These are phyloP conservation scores for Rubia balearica DNA, from an alignment of 305 asterid species.

Conservation along the genomic window DNA sequence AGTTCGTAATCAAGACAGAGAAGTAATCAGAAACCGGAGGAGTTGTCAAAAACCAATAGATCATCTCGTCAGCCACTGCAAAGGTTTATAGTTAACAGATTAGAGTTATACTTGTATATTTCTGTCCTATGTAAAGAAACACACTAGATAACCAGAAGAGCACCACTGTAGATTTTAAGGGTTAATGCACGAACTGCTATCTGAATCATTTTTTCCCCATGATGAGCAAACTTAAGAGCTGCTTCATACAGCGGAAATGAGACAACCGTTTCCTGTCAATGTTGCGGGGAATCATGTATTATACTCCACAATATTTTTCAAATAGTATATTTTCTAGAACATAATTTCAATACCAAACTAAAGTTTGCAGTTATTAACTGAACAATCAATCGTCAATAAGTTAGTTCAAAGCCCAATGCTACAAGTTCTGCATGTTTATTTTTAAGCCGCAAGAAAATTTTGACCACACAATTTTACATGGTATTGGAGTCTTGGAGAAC, in stretches of 20 bases:
- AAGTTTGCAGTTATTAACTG: not conserved
- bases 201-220: slow-evolving; percentile 24
- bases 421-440: not conserved
- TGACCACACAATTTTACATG: not conserved
- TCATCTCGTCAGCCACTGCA: slow-evolving; percentile 23
- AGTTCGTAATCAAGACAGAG: slow-evolving; percentile 13
- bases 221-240: slow-evolving; percentile 21
- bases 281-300: not conserved
- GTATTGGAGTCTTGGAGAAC: too few species aligned
- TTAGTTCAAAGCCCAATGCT: too few species aligned
- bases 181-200: slow-evolving; percentile 22
- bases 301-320: not conserved
- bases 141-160: not conserved
- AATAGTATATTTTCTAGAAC: not conserved
- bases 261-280: slow-evolving; percentile 14
- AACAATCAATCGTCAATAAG: not conserved
- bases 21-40: slow-evolving; percentile 20
- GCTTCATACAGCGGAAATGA: slow-evolving; percentile 20
- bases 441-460: not conserved
- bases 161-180: slow-evolving; percentile 19
- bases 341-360: not conserved
- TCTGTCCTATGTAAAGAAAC: not conserved
- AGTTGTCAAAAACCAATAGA: slow-evolving; percentile 15
- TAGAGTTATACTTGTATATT: not conserved
- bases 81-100: not conserved